These are phyloP conservation scores for Knufia fluminis DNA, from an alignment of 2,329 filamentous ascomycete genomes.

Conservation along the genomic window DNA sequence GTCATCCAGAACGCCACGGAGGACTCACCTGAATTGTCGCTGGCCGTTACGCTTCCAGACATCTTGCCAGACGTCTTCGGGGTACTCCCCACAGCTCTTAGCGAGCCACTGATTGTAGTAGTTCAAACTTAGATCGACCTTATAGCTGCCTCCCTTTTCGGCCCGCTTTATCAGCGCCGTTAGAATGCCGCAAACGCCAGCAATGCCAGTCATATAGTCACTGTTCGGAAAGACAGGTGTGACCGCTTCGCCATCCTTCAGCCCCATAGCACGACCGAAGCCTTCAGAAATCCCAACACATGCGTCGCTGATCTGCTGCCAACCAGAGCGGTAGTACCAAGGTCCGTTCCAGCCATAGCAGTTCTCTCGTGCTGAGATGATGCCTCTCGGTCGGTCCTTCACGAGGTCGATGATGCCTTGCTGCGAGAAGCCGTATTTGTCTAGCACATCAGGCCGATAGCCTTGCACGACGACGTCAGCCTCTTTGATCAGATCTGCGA, in stretches of 20 bases:
- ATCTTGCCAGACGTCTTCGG: slow-evolving; percentile 38
- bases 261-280: slow-evolving; percentile 29
- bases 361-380: slow-evolving; percentile 43
- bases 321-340: slow-evolving; percentile 39
- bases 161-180: slow-evolving; percentile 55
- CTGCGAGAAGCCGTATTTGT: slow-evolving; percentile 52
- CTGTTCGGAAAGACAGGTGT: slow-evolving; percentile 45
- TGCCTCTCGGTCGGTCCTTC: slow-evolving; percentile 33
- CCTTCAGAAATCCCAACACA: slow-evolving; percentile 32
- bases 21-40: slow-evolving; percentile 40
- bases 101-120: slow-evolving; percentile 39
- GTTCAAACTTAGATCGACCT: slow-evolving; percentile 18
- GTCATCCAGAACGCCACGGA: not conserved
- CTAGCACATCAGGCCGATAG: slow-evolving; percentile 41
- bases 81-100: slow-evolving; percentile 32
- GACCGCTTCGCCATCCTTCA: slow-evolving; percentile 27
- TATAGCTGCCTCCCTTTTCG: slow-evolving; percentile 38
- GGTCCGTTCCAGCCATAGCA: slow-evolving; percentile 43
- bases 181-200: slow-evolving; percentile 59
- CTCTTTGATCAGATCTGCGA: slow-evolving; percentile 37
- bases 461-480: slow-evolving; percentile 48
- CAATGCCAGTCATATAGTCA: slow-evolving; percentile 62
- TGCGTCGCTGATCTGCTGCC: slow-evolving; percentile 44
- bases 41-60: slow-evolving; percentile 39
- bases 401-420: slow-evolving; percentile 35